Percentiles rank a stretch among this genome's conserved stretches.
Evolutionary conservation across 495 filamentous ascomycete species (phyloP).

Genomic region (Tuber melanosporum): DNA sequence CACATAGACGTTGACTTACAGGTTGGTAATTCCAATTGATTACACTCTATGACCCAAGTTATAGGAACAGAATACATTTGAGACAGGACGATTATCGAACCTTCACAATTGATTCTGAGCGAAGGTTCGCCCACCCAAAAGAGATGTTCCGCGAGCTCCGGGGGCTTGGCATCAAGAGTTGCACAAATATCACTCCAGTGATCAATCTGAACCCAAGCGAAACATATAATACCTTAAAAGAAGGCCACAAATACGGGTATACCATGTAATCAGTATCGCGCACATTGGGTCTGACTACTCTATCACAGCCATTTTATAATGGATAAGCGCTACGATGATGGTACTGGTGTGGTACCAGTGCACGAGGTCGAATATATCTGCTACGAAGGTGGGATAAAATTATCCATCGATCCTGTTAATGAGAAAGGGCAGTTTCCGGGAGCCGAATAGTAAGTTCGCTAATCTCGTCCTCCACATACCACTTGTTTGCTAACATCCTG

Average conservation of each 20-base stretch:
- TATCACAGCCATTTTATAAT: conserved; percentile 20
- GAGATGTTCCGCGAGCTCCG: conserved; percentile 35
- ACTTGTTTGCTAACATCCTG: conserved; percentile 10
- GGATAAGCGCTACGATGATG: conserved; percentile 27
- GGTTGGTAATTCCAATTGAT: neutral
- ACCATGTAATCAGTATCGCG: neutral
- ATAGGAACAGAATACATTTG: neutral
- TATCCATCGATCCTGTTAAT: conserved; percentile 22
- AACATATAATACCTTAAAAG: conserved; percentile 24
- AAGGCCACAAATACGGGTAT: conserved; percentile 17
- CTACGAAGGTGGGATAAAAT: conserved; percentile 19
- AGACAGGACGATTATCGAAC: conserved; percentile 32
- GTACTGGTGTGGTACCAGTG: conserved; percentile 9
- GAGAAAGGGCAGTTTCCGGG: conserved; percentile 24
- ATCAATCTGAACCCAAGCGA: conserved; percentile 18
- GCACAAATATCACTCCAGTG: conserved; percentile 38
- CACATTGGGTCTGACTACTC: neutral
- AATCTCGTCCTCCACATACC: neutral
- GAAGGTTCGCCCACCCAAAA: conserved; percentile 24
- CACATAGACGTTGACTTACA: conserved; percentile 40
- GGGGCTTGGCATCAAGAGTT: conserved; percentile 28
- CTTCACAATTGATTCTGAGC: conserved; percentile 30
- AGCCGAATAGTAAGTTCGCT: conserved; percentile 16
- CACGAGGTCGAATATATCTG: conserved; percentile 27
- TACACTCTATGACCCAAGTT: neutral